A percentile compares a stretch with the other conserved stretches of the same genome.
Evolutionary conservation across 495 filamentous ascomycete genomes (phyloP).

Genomic region (Aspergillus nidulans): DNA sequence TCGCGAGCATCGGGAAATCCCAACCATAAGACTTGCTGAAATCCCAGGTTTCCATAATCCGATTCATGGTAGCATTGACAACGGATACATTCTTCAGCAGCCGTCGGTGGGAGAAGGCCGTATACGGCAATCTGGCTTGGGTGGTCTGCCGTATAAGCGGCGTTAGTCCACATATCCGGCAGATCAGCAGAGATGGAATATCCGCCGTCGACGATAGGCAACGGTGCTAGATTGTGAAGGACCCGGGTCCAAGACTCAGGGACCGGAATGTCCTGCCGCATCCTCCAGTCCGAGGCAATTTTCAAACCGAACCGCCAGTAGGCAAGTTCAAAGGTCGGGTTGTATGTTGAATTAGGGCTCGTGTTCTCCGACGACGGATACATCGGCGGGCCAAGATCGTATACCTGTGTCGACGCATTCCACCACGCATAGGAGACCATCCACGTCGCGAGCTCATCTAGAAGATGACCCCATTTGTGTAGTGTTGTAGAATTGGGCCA

Average conservation of each 20-base stretch:
- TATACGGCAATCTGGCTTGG: slow-evolving; percentile 12
- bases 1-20: not conserved
- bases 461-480: slow-evolving; percentile 12
- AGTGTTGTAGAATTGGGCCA: not conserved
- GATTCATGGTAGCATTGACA: slow-evolving; percentile 6
- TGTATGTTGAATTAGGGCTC: slow-evolving; percentile 13
- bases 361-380: slow-evolving; percentile 20
- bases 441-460: slow-evolving; percentile 10
- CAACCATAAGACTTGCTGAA: not conserved
- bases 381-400: slow-evolving; percentile 19
- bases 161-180: slow-evolving; percentile 18
- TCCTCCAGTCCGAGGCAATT: slow-evolving; percentile 14
- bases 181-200: slow-evolving; percentile 17
- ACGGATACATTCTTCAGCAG: slow-evolving; percentile 3
- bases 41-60: not conserved
- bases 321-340: slow-evolving; percentile 18
- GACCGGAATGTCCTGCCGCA: not conserved
- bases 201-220: slow-evolving; percentile 14
- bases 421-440: slow-evolving; percentile 20
- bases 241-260: slow-evolving; percentile 13
- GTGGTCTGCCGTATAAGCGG: slow-evolving; percentile 10
- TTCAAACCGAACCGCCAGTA: slow-evolving; percentile 19
- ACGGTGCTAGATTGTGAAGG: slow-evolving; percentile 13
- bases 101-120: slow-evolving; percentile 14
- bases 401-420: slow-evolving; percentile 15